phyloP scores from a whole-genome alignment of 441 rosid genomes.

The Flueggea neowawraea region DNA sequence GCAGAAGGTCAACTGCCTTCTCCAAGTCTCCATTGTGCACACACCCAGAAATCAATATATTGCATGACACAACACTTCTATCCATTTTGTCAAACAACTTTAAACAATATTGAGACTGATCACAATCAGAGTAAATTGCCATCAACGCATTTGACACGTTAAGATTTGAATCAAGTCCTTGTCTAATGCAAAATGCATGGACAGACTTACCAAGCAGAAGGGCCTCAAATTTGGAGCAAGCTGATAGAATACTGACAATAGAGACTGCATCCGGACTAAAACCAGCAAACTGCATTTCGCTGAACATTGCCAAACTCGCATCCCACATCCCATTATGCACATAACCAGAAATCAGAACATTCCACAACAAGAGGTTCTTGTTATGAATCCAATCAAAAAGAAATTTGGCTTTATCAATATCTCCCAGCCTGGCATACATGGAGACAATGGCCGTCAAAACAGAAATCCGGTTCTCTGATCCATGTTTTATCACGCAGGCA shows the following conservation, averaged over 20 bases:
- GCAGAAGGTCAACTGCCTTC: constrained; percentile 32
- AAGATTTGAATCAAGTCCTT: constrained; percentile 47
- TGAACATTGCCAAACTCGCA: constrained; percentile 31
- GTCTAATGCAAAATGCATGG: constrained; percentile 50
- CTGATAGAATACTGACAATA: constrained; percentile 34
- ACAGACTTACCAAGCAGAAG: constrained; percentile 37
- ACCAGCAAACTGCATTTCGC: constrained; percentile 36
- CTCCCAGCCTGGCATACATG: constrained; percentile 55
- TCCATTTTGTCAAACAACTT: constrained; percentile 50
- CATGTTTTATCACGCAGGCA: constrained; percentile 38
- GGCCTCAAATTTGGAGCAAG: constrained; percentile 33
- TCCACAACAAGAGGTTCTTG: constrained; percentile 51
- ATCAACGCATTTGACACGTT: constrained; percentile 59
- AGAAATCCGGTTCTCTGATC: constrained; percentile 30
- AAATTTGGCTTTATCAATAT: constrained; percentile 34
- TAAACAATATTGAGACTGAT: constrained; percentile 34
- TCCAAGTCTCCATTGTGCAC: constrained; percentile 53
- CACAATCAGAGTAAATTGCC: constrained; percentile 51
- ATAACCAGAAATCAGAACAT: constrained; percentile 49
- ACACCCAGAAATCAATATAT: constrained; percentile 66
- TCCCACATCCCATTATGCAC: constrained; percentile 38
- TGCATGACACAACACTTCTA: constrained; percentile 69
- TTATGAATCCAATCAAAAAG: constrained; percentile 30
- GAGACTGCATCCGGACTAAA: constrained; percentile 36
- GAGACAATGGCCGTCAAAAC: constrained; percentile 46